These are phyloP conservation scores for Cryphonectria carpinicola DNA, from an alignment of 2,329 filamentous ascomycete species.

Conservation along the genomic window DNA sequence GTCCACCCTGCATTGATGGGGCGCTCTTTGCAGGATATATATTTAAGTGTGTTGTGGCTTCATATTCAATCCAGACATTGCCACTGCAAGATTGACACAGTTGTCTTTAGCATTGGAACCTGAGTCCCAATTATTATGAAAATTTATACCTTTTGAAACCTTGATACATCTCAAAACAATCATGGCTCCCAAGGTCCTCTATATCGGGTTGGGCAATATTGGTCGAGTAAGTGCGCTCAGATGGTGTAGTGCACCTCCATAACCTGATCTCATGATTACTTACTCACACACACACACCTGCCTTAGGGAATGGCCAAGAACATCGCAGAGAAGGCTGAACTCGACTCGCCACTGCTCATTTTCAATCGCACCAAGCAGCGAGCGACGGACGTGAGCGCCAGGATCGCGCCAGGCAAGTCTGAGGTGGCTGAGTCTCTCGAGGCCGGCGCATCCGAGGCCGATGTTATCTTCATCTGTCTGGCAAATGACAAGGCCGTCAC, in stretches of 20 bases:
- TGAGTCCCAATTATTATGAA: too few relatives aligned
- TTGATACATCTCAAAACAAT: slow-evolving; percentile 21
- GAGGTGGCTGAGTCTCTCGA: slow-evolving; percentile 65
- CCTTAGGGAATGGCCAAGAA: slow-evolving; percentile 81
- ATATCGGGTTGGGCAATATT: slow-evolving; percentile 88
- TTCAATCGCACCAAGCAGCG: slow-evolving; percentile 78
- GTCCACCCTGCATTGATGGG: neutral
- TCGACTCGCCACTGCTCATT: slow-evolving; percentile 73
- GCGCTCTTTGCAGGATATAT: neutral
- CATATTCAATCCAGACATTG: neutral
- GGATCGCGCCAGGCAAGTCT: slow-evolving; percentile 64
- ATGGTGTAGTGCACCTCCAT: neutral
- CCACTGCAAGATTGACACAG: neutral
- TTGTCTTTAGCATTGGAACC: neutral
- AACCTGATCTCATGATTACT: slow-evolving; percentile 9
- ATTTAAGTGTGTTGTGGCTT: neutral
- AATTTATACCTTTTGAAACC: neutral
- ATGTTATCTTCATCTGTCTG: slow-evolving; percentile 83
- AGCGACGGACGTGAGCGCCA: slow-evolving; percentile 64
- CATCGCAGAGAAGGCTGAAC: slow-evolving; percentile 74
- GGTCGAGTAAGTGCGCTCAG: slow-evolving; percentile 64
- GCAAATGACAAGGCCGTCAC: slow-evolving; percentile 77
- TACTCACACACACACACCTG: slow-evolving; percentile 22
- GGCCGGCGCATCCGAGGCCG: slow-evolving; percentile 69
- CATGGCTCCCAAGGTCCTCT: slow-evolving; percentile 69